Conservation (phyloP, 495 filamentous ascomycete species). For the Talaromyces nanjingensis region DNA sequence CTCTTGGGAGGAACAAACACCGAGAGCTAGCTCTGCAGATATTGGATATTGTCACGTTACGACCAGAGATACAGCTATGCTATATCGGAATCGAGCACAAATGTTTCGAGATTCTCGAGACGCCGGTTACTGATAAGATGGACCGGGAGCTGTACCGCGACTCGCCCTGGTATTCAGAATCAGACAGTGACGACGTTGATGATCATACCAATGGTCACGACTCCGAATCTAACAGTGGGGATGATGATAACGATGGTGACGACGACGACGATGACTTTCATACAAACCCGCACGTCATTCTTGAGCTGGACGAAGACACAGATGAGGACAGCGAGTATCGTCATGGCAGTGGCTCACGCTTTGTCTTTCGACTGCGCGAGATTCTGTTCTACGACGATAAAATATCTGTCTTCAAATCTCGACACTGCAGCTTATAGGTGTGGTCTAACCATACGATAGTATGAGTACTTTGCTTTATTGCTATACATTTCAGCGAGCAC, state of each 20-base stretch:
- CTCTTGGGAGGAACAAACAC: slow-evolving; percentile 31
- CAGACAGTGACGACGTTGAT: slow-evolving; percentile 32
- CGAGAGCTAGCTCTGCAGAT: slow-evolving; percentile 79
- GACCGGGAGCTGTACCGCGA: slow-evolving; percentile 28
- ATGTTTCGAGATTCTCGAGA: slow-evolving; percentile 86
- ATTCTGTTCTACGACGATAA: slow-evolving; percentile 89
- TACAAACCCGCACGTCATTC: slow-evolving; percentile 14
- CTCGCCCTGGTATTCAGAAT: slow-evolving; percentile 35
- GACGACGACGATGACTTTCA: slow-evolving; percentile 33
- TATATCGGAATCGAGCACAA: slow-evolving; percentile 77
- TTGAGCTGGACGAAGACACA: slow-evolving; percentile 39
- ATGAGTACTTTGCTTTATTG: background rate
- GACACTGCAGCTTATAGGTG: slow-evolving; percentile 44
- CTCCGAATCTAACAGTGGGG: slow-evolving; percentile 28
- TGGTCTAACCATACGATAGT: background rate
- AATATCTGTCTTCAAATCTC: slow-evolving; percentile 74
- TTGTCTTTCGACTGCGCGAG: slow-evolving; percentile 65
- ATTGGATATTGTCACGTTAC: slow-evolving; percentile 75
- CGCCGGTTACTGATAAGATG: slow-evolving; percentile 40
- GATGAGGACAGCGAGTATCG: slow-evolving; percentile 35
- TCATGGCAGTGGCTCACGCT: slow-evolving; percentile 28
- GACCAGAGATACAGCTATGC: slow-evolving; percentile 77
- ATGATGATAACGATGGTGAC: slow-evolving; percentile 1
- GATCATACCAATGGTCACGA: slow-evolving; percentile 39
- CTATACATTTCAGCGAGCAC: background rate